Percentiles rank a stretch among this genome's conserved stretches.
Evolutionary conservation across 257 asterid genomes (phyloP).

Genomic region (Cruciata laevipes): DNA sequence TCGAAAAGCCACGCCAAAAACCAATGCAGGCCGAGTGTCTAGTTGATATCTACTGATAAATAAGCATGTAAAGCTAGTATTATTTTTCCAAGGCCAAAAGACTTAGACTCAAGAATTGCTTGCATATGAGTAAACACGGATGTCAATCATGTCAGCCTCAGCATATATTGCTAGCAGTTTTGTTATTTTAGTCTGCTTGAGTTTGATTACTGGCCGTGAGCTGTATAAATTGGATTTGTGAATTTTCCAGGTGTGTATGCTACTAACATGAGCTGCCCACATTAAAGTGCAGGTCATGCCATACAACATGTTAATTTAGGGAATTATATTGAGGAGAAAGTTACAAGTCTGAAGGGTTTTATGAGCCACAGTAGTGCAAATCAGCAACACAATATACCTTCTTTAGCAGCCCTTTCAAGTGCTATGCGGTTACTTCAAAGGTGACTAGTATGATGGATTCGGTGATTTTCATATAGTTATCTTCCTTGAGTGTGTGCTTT

Average conservation of each 20-base stretch:
- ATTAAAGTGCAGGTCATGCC: constrained; percentile 33
- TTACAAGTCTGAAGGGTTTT: constrained; percentile 62
- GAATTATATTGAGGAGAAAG: constrained; percentile 45
- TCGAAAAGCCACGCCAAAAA: neutral
- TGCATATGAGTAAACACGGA: neutral
- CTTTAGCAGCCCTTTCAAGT: constrained; percentile 70
- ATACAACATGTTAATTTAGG: constrained; percentile 47
- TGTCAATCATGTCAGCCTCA: neutral
- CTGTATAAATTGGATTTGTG: neutral
- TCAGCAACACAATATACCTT: constrained; percentile 40
- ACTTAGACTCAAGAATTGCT: neutral
- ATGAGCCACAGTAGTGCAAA: constrained; percentile 25
- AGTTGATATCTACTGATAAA: neutral
- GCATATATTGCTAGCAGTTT: neutral
- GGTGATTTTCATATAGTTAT: neutral
- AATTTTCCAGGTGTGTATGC: neutral
- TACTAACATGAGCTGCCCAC: neutral
- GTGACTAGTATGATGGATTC: constrained; percentile 25
- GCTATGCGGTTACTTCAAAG: constrained; percentile 78
- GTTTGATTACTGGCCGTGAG: neutral
- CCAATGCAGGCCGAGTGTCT: neutral
- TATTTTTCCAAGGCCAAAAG: neutral
- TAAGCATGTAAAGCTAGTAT: neutral
- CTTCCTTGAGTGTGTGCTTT: neutral
- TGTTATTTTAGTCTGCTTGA: neutral